Evolutionary conservation across 192 early-diverging fungal species (phyloP).

Genomic region (Coemansia sp.): DNA sequence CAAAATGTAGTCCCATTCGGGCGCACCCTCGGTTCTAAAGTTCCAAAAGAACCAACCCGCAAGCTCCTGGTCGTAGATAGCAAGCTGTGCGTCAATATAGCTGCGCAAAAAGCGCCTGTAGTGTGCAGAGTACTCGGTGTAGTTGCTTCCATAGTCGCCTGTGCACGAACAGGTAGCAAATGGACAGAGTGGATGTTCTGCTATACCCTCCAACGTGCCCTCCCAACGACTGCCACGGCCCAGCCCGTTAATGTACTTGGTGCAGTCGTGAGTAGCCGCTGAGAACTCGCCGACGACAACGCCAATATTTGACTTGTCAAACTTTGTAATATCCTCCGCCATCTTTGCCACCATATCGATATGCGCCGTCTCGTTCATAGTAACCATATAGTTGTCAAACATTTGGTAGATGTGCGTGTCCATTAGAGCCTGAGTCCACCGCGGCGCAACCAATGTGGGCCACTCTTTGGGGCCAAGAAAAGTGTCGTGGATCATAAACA

Average conservation of each 20-base stretch:
- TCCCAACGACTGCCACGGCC: constrained; percentile 65
- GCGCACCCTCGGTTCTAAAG: constrained; percentile 70
- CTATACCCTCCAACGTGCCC: constrained; percentile 54
- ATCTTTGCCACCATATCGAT: constrained; percentile 42
- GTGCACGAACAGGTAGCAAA: constrained; percentile 60
- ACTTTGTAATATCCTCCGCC: constrained; percentile 39
- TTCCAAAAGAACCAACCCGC: constrained; percentile 76
- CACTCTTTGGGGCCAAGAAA: constrained; percentile 56
- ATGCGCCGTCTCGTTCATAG: constrained; percentile 39
- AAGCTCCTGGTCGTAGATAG: constrained; percentile 60
- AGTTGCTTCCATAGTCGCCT: constrained; percentile 54
- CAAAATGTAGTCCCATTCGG: constrained; percentile 73
- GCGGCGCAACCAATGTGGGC: constrained; percentile 30
- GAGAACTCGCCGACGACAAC: constrained; percentile 78
- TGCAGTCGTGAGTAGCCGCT: constrained; percentile 72
- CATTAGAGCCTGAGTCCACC: constrained; percentile 54
- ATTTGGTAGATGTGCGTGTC: constrained; percentile 61
- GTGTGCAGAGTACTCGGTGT: constrained; percentile 50
- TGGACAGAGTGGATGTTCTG: constrained; percentile 43
- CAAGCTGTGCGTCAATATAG: constrained; percentile 65
- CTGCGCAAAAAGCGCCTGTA: constrained; percentile 62
- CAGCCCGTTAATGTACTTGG: constrained; percentile 71
- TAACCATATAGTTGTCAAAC: constrained; percentile 54
- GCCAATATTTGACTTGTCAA: constrained; percentile 52
- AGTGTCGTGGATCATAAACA: constrained; percentile 55